Evolutionary conservation across 108 stramenopile genomes (phyloP).

Genomic region (Nitzschia sp.): DNA sequence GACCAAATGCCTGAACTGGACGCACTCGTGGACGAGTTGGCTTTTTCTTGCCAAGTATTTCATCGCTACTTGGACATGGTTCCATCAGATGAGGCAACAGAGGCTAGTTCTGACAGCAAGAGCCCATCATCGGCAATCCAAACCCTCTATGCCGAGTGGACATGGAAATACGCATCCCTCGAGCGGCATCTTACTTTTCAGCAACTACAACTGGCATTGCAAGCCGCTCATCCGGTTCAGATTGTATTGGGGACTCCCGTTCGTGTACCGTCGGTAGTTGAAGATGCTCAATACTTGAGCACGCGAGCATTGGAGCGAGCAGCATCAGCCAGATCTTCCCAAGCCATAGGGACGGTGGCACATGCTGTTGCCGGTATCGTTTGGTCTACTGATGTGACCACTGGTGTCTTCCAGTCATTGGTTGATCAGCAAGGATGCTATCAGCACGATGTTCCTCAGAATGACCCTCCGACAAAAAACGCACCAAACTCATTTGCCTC

Average conservation of each 20-base stretch:
- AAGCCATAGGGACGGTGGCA: slow-evolving; percentile 80
- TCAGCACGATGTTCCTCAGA: not conserved
- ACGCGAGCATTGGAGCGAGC: slow-evolving; percentile 78
- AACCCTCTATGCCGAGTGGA: slow-evolving; percentile 53
- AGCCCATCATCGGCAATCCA: slow-evolving; percentile 11
- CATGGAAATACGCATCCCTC: slow-evolving; percentile 63
- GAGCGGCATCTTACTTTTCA: slow-evolving; percentile 50
- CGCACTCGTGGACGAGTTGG: slow-evolving; percentile 76
- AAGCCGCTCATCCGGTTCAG: slow-evolving; percentile 45
- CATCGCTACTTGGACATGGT: slow-evolving; percentile 58
- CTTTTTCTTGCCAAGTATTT: slow-evolving; percentile 71
- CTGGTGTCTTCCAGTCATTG: slow-evolving; percentile 66
- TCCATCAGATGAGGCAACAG: slow-evolving; percentile 2
- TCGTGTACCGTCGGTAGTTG: slow-evolving; percentile 75
- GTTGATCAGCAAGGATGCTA: slow-evolving; percentile 60
- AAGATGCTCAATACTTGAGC: slow-evolving; percentile 80
- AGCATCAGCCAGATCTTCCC: slow-evolving; percentile 63
- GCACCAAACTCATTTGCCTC: slow-evolving; percentile 60
- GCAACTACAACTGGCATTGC: slow-evolving; percentile 45
- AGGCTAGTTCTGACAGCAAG: not conserved
- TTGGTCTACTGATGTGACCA: slow-evolving; percentile 62
- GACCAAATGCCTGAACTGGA: slow-evolving; percentile 43
- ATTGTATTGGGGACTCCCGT: slow-evolving; percentile 56
- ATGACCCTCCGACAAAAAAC: slow-evolving; percentile 5
- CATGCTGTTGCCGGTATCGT: slow-evolving; percentile 74